Base-by-base conservation (phyloP, 2,329 filamentous ascomycete species). In the Fusarium liriodendri region DNA sequence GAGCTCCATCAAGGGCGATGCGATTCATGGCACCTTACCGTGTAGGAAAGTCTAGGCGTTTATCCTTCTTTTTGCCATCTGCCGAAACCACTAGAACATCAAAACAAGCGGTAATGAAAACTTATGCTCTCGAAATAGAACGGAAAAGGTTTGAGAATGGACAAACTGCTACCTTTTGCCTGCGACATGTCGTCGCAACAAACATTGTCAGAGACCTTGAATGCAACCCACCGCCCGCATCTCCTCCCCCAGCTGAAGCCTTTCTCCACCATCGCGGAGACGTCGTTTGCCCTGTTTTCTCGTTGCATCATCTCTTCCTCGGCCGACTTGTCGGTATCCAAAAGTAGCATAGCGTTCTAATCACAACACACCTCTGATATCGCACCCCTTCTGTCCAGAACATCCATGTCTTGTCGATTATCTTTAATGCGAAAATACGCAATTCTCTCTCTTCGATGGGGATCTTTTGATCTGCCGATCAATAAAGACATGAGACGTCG, bases 291-390 rank as follows among this genome's bases (percentile, higher is more conserved):
- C 57, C 37, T 57, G 29, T 35, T 38, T 42, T 35, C 20, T 54
- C 27, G 55, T 11, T 42, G 9, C 32, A n/a, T 38, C 47, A 25
- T 35, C 14, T 35, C 14, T 29, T 37, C 8, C 40, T 70, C 61
- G 29, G 37, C 60, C 66, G 65, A 69, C 61, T 40, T 27, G 27
- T 69, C 66, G 69, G 69, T 71, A 62, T 71, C 58, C 40, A 66
- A 18, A 63, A 71, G 22, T 25, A 38, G 69, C 4, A 58, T 71
- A 66, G 69, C 60, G 40, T 9, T 32, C 42, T n/a, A 4, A 29
- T 52, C 47, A 20, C 10, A 3, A 20, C 47, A 52, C 55, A 65
- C 61, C 64, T 4, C 32, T 29, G 25, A 8, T 14, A 40, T 16
- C 20, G 20, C n/a, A 57, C 47, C 55, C 25, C 35, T 22, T 47